Percentiles rank a stretch among this genome's conserved stretches.
phyloP scores from a whole-genome alignment of 495 filamentous ascomycete species.

The Penicillium fimorum region DNA sequence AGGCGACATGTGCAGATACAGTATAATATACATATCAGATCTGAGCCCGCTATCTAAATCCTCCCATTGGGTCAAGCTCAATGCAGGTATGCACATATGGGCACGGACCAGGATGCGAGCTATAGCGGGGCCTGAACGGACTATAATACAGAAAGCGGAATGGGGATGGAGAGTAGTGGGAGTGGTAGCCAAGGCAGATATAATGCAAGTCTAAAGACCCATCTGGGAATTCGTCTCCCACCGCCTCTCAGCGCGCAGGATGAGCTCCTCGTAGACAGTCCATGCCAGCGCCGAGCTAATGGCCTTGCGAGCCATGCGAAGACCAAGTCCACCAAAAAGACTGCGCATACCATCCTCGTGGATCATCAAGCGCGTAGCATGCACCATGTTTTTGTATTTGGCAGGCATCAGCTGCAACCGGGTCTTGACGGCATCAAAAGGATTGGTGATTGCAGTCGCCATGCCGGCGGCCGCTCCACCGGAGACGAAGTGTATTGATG shows the following conservation, averaged over 20 bases:
- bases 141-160: constrained; percentile 23
- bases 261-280: constrained; percentile 94
- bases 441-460: constrained; percentile 87
- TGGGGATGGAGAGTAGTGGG: background rate
- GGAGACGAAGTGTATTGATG: constrained; percentile 79
- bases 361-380: constrained; percentile 72
- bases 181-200: background rate
- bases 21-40: background rate
- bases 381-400: constrained; percentile 81
- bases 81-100: constrained; percentile 15
- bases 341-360: constrained; percentile 75
- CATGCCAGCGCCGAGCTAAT: constrained; percentile 88
- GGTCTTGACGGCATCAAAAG: constrained; percentile 96
- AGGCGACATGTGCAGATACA: background rate
- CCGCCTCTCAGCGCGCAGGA: constrained; percentile 68
- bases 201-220: constrained; percentile 16
- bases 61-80: background rate
- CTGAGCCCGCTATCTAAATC: background rate
- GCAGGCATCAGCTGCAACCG: constrained; percentile 85
- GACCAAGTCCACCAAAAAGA: constrained; percentile 80
- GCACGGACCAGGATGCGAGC: constrained; percentile 11
- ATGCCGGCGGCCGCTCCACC: constrained; percentile 75
- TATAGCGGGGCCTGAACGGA: background rate
- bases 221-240: constrained; percentile 45
- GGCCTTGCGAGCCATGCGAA: constrained; percentile 90